Percentiles rank a stretch among this genome's conserved stretches.
These are phyloP conservation scores for Brassica nigra DNA, from an alignment of 345 rosid genomes.

Conservation along the genomic window DNA sequence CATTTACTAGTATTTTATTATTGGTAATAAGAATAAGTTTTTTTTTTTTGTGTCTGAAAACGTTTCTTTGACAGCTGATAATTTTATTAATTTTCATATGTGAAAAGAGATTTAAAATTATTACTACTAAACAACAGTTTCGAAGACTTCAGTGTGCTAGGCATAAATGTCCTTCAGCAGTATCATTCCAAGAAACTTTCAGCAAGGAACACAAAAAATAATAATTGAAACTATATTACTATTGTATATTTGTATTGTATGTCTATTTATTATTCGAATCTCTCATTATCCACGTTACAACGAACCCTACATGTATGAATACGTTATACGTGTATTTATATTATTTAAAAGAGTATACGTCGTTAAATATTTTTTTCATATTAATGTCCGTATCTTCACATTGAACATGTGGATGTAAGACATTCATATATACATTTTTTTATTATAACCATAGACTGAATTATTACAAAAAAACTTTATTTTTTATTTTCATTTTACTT, in stretches of 20 bases:
- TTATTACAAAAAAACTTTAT: too few species aligned
- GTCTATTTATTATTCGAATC: not conserved
- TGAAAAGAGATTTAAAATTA: too few species aligned
- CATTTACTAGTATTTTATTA: too few species aligned
- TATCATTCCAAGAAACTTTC: slow-evolving; percentile 13
- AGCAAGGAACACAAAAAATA: not conserved
- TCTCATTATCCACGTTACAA: slow-evolving; percentile 21
- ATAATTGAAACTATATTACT: not conserved
- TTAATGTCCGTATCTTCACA: slow-evolving; percentile 16
- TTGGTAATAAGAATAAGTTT: too few species aligned
- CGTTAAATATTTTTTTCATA: not conserved
- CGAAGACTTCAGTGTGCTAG: not conserved
- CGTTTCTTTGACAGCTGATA: too few species aligned
- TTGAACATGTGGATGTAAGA: slow-evolving; percentile 30
- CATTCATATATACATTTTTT: too few species aligned
- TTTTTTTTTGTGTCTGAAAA: too few species aligned
- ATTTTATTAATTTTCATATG: too few species aligned
- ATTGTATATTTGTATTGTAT: slow-evolving; percentile 10
- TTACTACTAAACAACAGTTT: not conserved
- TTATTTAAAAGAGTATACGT: not conserved
- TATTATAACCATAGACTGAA: not conserved
- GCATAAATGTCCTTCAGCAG: not conserved
- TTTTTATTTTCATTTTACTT: too few species aligned
- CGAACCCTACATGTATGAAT: slow-evolving; percentile 20
- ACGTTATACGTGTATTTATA: not conserved